A percentile compares a stretch with the other conserved stretches of the same genome.
These are phyloP conservation scores for Aegilops tauschii DNA, from an alignment of 176 grass and related monocot genomes.

Conservation along the genomic window DNA sequence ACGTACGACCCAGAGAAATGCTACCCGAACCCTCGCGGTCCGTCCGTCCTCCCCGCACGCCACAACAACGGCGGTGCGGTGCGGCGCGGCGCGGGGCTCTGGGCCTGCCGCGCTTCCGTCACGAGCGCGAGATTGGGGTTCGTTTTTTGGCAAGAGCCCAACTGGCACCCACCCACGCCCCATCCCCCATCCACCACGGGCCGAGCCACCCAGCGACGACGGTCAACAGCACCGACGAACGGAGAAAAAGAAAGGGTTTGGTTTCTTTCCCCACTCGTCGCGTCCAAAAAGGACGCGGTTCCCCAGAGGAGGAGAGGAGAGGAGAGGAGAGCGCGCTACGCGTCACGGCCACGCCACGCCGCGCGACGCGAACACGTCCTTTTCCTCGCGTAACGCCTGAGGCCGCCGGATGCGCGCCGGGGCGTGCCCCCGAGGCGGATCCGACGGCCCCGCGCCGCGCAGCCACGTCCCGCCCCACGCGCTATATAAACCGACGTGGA, in stretches of 20 bases:
- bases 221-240: background rate
- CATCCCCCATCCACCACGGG: background rate
- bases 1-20: too few species aligned
- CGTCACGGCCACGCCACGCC: background rate
- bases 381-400: background rate
- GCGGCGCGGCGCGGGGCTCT: too few species aligned
- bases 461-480: background rate
- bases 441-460: conserved; percentile 11
- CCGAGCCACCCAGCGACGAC: background rate
- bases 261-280: background rate
- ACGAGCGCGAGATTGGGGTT: too few species aligned
- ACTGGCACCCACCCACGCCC: background rate
- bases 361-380: background rate
- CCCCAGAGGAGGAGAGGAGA: background rate
- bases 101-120: too few species aligned
- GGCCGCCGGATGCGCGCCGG: background rate
- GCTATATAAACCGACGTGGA: background rate
- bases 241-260: background rate
- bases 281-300: background rate
- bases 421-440: background rate
- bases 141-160: background rate
- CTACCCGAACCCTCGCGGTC: too few species aligned
- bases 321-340: background rate
- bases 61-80: too few species aligned
- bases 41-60: too few species aligned